Conservation (phyloP, 805 yeast species). For the Middelhovenomyces tepae region DNA sequence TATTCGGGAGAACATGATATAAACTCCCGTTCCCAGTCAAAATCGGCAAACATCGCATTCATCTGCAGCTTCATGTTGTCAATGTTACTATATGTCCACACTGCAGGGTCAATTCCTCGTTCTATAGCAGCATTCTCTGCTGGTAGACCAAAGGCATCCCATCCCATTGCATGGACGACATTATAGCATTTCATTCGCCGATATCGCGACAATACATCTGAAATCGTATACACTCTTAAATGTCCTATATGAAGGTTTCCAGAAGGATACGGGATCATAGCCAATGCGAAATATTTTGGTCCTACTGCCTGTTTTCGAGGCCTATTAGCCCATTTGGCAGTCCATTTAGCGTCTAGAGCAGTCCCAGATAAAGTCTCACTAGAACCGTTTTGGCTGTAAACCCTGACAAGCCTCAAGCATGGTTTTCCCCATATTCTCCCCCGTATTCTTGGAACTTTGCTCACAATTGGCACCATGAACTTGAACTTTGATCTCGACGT, state of each 20-base stretch:
- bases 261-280: conserved; percentile 96
- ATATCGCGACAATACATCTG: conserved; percentile 75
- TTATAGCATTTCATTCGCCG: conserved; percentile 65
- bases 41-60: conserved; percentile 67
- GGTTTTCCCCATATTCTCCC: too few relatives aligned
- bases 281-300: conserved; percentile 63
- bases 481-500: too few relatives aligned
- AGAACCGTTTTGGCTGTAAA: conserved; percentile 1
- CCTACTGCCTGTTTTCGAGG: conserved; percentile 21
- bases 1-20: conserved; percentile 81
- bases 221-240: conserved; percentile 81
- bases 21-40: conserved; percentile 90
- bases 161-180: conserved; percentile 95
- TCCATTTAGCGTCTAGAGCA: conserved; percentile 7
- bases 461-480: too few relatives aligned
- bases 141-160: conserved; percentile 98
- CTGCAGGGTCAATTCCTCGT: conserved; percentile 64
- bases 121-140: conserved; percentile 98
- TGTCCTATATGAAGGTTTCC: conserved; percentile 93
- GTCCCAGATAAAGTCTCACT: neutral
- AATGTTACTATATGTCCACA: conserved; percentile 81
- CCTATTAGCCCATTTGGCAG: neutral
- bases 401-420: too few relatives aligned
- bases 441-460: too few relatives aligned
- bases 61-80: conserved; percentile 78